Base-by-base conservation (phyloP, 139 green algal species). In the Haematococcus sp. region DNA sequence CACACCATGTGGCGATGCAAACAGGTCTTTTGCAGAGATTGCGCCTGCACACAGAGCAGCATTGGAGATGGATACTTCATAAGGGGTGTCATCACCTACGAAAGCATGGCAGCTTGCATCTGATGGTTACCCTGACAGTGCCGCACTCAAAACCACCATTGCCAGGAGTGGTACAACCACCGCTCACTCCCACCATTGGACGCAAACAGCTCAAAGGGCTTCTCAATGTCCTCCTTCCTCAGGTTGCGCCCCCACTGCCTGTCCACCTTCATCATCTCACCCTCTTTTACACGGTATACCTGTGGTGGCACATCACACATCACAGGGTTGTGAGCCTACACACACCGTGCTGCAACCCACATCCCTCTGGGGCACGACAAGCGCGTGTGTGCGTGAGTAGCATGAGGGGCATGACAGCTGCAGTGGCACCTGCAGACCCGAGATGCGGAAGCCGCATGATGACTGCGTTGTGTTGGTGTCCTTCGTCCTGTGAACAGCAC, bases 391-490 rank as follows among this genome's bases (percentile, higher is more conserved):
- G n/a, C n/a, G n/a, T n/a, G n/a, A n/a, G n/a, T n/a, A n/a, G n/a
- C n/a, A n/a, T n/a, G n/a, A n/a, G n/a, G n/a, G n/a, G n/a, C n/a
- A n/a, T n/a, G n/a, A n/a, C n/a, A n/a, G n/a, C n/a, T n/a, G n/a
- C n/a, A n/a, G n/a, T n/a, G n/a, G n/a, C 61, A 84, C 80, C 81
- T 91, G 82, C 83, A 94, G 85, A 55, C 92, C 92, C 34, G 90
- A 97, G 31, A 97, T 76, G 32, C 93, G 87, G 81, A 93, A 97
- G n/a, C 92, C 92, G 30, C 94, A 70, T 3, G 46, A 75, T 16
- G 78, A 46, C 70, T 94, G 87, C 1, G 88, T 95, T 55, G 92
- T 97, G 19, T 35, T 54, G 16, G 32, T 61, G 34, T 97, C 92
- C 81, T 97, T 97, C 1, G 25, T 23, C 66, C 87, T 90, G 83